These are phyloP conservation scores for Aspergillus sp. DNA, from an alignment of 2,329 filamentous ascomycete genomes.

Conservation along the genomic window DNA sequence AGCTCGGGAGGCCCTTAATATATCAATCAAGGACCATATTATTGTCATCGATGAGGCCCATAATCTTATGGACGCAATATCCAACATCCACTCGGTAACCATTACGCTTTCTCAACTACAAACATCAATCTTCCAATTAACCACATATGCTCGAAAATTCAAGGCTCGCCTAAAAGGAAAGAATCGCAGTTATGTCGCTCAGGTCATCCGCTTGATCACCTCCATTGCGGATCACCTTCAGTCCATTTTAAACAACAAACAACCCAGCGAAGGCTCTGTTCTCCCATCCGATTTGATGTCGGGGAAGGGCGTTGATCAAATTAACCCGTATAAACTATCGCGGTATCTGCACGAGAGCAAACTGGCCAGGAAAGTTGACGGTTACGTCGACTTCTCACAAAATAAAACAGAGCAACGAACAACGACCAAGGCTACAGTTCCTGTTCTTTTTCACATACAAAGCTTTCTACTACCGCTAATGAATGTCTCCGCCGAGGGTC, in stretches of 20 bases:
- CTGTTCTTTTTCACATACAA: constrained; percentile 63
- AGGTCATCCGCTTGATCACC: constrained; percentile 79
- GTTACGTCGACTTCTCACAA: constrained; percentile 69
- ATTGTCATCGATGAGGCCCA: constrained; percentile 98
- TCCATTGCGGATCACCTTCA: constrained; percentile 72
- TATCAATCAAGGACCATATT: constrained; percentile 82
- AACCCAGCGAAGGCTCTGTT: constrained; percentile 64
- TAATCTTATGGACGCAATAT: constrained; percentile 94
- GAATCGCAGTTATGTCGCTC: constrained; percentile 87
- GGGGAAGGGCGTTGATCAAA: constrained; percentile 87
- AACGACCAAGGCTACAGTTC: constrained; percentile 40
- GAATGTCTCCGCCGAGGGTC: constrained; percentile 72
- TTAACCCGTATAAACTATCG: constrained; percentile 87
- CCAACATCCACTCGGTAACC: constrained; percentile 78
- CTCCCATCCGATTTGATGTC: constrained; percentile 71
- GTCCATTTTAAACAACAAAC: constrained; percentile 39
- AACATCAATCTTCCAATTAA: constrained; percentile 71
- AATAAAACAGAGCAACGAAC: constrained; percentile 44
- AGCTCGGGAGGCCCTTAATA: constrained; percentile 80
- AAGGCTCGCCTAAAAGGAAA: constrained; percentile 85
- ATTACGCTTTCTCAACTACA: constrained; percentile 72
- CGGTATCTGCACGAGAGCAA: constrained; percentile 90
- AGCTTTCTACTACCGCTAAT: constrained; percentile 77
- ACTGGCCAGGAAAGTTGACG: constrained; percentile 89
- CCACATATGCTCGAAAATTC: constrained; percentile 81